These are phyloP conservation scores for Curvularia sp. DNA, from an alignment of 2,329 filamentous ascomycete species.

Conservation along the genomic window DNA sequence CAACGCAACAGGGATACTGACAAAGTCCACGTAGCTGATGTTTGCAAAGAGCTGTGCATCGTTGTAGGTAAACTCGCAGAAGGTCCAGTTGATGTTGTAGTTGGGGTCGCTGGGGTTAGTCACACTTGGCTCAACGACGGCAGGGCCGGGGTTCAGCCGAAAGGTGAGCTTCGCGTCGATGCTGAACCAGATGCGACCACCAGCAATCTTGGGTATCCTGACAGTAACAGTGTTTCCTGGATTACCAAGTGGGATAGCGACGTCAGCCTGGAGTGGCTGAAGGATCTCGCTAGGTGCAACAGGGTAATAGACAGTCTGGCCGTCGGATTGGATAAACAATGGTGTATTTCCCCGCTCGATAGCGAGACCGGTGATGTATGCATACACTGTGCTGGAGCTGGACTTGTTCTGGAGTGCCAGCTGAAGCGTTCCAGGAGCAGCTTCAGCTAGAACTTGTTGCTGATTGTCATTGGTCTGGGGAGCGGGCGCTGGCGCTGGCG, in stretches of 20 bases:
- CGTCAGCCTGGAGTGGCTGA: slow-evolving; percentile 62
- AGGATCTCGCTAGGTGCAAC: slow-evolving; percentile 61
- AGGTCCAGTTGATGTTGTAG: slow-evolving; percentile 54
- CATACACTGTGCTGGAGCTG: slow-evolving; percentile 65
- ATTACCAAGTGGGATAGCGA: slow-evolving; percentile 68
- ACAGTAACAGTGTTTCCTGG: slow-evolving; percentile 66
- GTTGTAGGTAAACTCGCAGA: slow-evolving; percentile 59
- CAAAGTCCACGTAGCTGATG: slow-evolving; percentile 79
- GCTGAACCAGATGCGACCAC: slow-evolving; percentile 76
- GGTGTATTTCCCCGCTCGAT: slow-evolving; percentile 65
- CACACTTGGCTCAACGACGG: slow-evolving; percentile 75
- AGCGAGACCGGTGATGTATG: slow-evolving; percentile 73
- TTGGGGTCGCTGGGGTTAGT: slow-evolving; percentile 66
- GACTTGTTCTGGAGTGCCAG: slow-evolving; percentile 72
- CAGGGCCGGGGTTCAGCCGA: slow-evolving; percentile 73
- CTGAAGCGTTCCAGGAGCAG: slow-evolving; percentile 56
- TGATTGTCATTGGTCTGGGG: slow-evolving; percentile 22
- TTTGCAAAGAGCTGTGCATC: slow-evolving; percentile 58
- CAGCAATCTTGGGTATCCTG: slow-evolving; percentile 72
- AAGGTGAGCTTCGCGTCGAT: slow-evolving; percentile 69
- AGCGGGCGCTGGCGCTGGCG: slow-evolving; percentile 18
- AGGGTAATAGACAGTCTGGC: slow-evolving; percentile 70
- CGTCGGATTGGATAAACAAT: slow-evolving; percentile 70
- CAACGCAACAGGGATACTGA: slow-evolving; percentile 56
- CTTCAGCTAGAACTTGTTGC: slow-evolving; percentile 37